phyloP scores from a whole-genome alignment of 768 basidiomycete species.

The Termitomyces titanicus region DNA sequence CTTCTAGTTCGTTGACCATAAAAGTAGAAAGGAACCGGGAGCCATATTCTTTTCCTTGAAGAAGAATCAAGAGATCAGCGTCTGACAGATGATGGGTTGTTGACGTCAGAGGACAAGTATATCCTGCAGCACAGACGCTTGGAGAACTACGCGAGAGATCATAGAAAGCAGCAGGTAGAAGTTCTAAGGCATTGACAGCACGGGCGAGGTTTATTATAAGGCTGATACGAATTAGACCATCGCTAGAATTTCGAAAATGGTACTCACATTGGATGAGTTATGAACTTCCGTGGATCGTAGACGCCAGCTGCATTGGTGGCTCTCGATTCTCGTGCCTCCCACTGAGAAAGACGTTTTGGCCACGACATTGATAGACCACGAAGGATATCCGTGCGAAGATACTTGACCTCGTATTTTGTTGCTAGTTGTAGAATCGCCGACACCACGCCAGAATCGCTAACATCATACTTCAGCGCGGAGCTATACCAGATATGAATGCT shows the following conservation, averaged over 20 bases:
- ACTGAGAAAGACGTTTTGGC: conserved; percentile 59
- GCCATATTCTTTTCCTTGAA: conserved; percentile 69
- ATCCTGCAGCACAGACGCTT: conserved; percentile 56
- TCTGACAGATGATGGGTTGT: conserved; percentile 40
- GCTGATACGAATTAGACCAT: conserved; percentile 29
- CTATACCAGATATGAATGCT: conserved; percentile 26
- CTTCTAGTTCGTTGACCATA: conserved; percentile 71
- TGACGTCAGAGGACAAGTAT: conserved; percentile 32
- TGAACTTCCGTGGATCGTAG: conserved; percentile 50
- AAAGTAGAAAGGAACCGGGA: conserved; percentile 77
- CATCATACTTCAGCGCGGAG: conserved; percentile 43
- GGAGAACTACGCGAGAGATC: conserved; percentile 70
- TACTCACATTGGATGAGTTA: conserved; percentile 70
- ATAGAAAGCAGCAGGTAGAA: conserved; percentile 76
- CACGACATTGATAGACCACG: conserved; percentile 48
- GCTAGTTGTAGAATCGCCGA: conserved; percentile 59
- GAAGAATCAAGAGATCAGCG: conserved; percentile 53
- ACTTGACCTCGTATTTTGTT: conserved; percentile 59
- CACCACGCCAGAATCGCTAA: conserved; percentile 46
- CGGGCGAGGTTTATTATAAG: conserved; percentile 66
- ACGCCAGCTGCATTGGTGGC: conserved; percentile 45
- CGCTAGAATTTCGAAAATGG: background rate
- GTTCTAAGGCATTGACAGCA: conserved; percentile 47
- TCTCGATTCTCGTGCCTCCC: conserved; percentile 66
- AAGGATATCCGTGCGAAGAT: conserved; percentile 55